Evolutionary conservation across 805 yeast species (phyloP).

Genomic region (Ogataea siamensis): DNA sequence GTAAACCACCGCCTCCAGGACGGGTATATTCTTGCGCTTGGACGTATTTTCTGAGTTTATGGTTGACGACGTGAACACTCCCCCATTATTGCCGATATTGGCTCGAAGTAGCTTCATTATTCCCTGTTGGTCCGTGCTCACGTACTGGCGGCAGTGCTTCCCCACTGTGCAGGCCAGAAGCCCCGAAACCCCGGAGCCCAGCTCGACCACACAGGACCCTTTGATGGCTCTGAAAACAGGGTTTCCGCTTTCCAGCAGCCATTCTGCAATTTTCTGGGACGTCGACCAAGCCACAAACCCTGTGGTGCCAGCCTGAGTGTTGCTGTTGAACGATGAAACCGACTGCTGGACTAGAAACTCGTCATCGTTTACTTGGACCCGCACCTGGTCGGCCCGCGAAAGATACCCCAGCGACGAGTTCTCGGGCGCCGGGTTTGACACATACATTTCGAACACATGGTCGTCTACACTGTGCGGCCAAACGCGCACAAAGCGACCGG

Average conservation of each 20-base stretch:
- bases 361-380: conserved; percentile 18
- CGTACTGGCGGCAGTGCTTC: conserved; percentile 35
- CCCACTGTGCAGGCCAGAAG: conserved; percentile 43
- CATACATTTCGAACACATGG: conserved; percentile 30
- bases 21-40: conserved; percentile 13
- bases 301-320: conserved; percentile 45
- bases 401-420: conserved; percentile 27
- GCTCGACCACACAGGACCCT: conserved; percentile 43
- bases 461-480: conserved; percentile 22
- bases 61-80: conserved; percentile 25
- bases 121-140: conserved; percentile 60
- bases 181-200: conserved; percentile 65
- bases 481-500: conserved; percentile 6
- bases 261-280: conserved; percentile 47
- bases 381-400: conserved; percentile 17
- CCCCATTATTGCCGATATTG: conserved; percentile 44
- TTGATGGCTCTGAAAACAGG: conserved; percentile 28
- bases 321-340: conserved; percentile 30
- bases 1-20: conserved; percentile 47
- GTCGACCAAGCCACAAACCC: conserved; percentile 66
- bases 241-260: conserved; percentile 41
- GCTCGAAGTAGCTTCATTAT: conserved; percentile 46
- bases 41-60: conserved; percentile 11
- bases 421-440: conserved; percentile 16
- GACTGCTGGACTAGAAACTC: conserved; percentile 36